Base-by-base conservation (phyloP, 106 monocot species). In the Platanthera zijinensis region DNA sequence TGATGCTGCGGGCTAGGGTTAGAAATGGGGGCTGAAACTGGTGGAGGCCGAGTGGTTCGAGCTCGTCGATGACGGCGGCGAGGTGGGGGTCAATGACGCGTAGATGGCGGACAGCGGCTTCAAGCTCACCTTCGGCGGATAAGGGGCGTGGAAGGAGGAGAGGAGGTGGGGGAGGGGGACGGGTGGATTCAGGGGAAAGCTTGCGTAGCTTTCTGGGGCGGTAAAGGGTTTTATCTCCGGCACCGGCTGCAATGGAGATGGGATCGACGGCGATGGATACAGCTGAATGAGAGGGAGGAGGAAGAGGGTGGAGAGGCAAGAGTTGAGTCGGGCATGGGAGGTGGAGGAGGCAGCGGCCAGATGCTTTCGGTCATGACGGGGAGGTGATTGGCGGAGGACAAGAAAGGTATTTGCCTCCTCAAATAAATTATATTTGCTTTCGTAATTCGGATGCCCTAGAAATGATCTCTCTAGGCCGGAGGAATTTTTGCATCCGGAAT, bases 1-100 rank as follows among this genome's bases (percentile, higher is more conserved):
- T 85, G 75, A 91, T 91, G 79, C 81, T 82, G 82, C 87, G 87
- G 62, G 85, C 76, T 54, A 91, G 90, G 77, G 90, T 81, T 80
- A 84, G 85, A 77, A 90, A 91, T 11, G 90, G 90, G 3, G 85
- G 83, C 77, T 84, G 85, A 48, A 82, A 83, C 66, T 52, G 28
- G 48, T 87, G 81, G 61, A 85, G 82, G 61, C 72, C 14, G 19
- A 87, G 90, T 6, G 80, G 82, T 4, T 85, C 82, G 72, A 82
- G 83, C 70, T 79, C 48, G 53, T 85, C 85, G 75, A 91, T 87
- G 15, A 87, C 70, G 14, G 62, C 68, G 12, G 83, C 51, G 46
- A 91, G 82, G 50, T 53, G 30, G 51, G 80, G 75, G 53, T 80
- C 80, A 52, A 66, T 10, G 28, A 52, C 19, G 52, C 68, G 80